Evolutionary conservation across 768 basidiomycete genomes (phyloP), one percentile per base, ranked within the genome.

Genomic region (Crepidotus variabilis): DNA sequence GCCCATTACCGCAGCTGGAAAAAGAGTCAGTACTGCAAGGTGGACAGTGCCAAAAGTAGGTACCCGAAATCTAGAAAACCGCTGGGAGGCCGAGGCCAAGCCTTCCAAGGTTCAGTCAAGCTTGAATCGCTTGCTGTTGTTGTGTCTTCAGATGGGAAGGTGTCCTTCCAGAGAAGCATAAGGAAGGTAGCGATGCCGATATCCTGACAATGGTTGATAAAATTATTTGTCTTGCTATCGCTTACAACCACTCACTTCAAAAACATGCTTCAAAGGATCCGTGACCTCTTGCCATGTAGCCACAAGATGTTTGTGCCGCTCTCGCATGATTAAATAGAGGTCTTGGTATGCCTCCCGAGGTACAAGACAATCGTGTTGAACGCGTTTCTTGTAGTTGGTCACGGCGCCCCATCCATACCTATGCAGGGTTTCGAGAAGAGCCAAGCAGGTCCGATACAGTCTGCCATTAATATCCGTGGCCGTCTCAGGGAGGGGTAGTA

Each of bases 161-260:
- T 85, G 34, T 82, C 76, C 63, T 88, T 92, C 96, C 96, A 98
- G 2, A 98, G 73, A 0, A 96, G 78, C 72, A 98, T 92, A 23
- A 98, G 76, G 68, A 90, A 98, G 1, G 93, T 92, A 2, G 94
- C 94, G 45, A 98, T 95, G 14, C 92, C 92, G 34, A 98, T 92
- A 67, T 98, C 96, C 90, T 96, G 62, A 32, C 47, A 22, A 28
- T 8, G 8, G 28, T 28, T 28, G 28, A 28, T n/a, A n/a, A n/a
- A n/a, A n/a, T n/a, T n/a, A n/a, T 28, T 28, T 4, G 28, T 8
- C 28, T 28, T 28, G 28, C 28, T 8, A 28, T 8, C 8, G 8
- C 20, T 46, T 20, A 14, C 33, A 22, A 34, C 39, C 4, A 60
- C 75, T 59, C 55, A 86, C 90, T 82, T 95, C 93, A 55, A 88